Base-by-base conservation (phyloP, 352 stramenopile species). In the Phytophthora boehmeriae region DNA sequence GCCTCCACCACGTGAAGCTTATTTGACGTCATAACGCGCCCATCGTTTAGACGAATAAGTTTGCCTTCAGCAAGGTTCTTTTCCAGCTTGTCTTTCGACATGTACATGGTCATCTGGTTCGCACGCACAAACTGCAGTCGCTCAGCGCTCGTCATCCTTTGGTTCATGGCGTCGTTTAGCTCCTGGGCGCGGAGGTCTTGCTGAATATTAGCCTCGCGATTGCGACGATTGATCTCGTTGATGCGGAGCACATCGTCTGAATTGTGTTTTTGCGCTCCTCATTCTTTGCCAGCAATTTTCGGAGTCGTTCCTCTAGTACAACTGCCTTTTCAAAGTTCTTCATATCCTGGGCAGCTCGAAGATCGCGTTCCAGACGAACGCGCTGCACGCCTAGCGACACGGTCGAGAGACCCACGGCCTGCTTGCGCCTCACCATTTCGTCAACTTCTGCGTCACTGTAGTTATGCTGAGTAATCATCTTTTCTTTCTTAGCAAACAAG, bases 241-340 rank as follows among this genome's bases (percentile, higher is more conserved):
- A 95, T 95, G 23, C 84, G 84, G 25, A 88, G 66, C 17, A 93
- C 84, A 10, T 95, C 86, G 47, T 95, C 86, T 5, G 71, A 89
- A 47, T 95, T 92, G 49, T 85, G 74, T 5, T 77, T 59, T 89
- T 78, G 4, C 81, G 80, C 42, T 78, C 73, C 46, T 93, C 84
- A 48, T 93, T 91, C 47, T 88, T 74, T 0, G 67, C 71, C n/a
- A 83, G 43, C 30, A 93, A 59, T 45, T 80, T 78, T 23, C 90
- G 79, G 35, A 92, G 59, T 16, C 74, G 66, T 39, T 77, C 84
- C 46, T 95, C 86, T 0, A 95, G 68, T 38, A 85, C 71, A 17
- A 95, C 49, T 5, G 86, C 84, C 48, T 95, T 95, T 27, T 91
- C 84, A 57, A 92, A 95, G 61, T 95, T 93, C 62, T 92, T 91